These are phyloP conservation scores for Penicillium palitans DNA, from an alignment of 2,329 filamentous ascomycete genomes.

Conservation along the genomic window DNA sequence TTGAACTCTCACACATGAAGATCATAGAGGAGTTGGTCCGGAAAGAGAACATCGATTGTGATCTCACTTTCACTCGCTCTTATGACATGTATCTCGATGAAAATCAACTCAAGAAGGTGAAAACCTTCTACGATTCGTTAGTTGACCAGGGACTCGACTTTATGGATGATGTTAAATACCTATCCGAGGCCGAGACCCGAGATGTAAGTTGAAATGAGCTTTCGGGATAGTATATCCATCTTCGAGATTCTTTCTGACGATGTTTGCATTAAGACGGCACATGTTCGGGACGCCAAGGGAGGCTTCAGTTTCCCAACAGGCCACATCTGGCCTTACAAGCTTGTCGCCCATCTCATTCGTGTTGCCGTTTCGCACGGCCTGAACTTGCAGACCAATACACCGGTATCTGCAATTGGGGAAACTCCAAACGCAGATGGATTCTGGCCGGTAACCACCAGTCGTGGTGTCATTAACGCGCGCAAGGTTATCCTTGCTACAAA, in stretches of 20 bases:
- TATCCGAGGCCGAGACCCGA: constrained; percentile 21
- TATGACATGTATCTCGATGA: constrained; percentile 43
- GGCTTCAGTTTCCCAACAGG: constrained; percentile 36
- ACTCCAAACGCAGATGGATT: neutral
- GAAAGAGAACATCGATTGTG: constrained; percentile 47
- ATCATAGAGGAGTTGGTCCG: constrained; percentile 42
- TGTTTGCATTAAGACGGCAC: constrained; percentile 22
- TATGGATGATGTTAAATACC: constrained; percentile 31
- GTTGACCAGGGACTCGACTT: constrained; percentile 26
- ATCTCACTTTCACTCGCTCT: constrained; percentile 42
- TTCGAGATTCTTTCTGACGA: neutral
- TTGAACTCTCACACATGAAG: constrained; percentile 43
- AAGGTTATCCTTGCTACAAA: constrained; percentile 81
- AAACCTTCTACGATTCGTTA: constrained; percentile 30
- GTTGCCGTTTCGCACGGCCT: constrained; percentile 28
- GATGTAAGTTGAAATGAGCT: constrained; percentile 7
- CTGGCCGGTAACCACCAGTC: constrained; percentile 36
- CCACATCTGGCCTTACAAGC: constrained; percentile 67
- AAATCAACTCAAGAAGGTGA: constrained; percentile 28
- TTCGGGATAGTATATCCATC: neutral
- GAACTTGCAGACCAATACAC: constrained; percentile 56
- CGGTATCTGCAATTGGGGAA: constrained; percentile 31
- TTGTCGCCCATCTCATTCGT: constrained; percentile 58
- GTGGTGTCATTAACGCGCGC: constrained; percentile 63
- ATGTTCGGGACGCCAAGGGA: constrained; percentile 37